Conservation (phyloP, 2,329 filamentous ascomycete species). For the Aspergillus fumigatiaffinis region DNA sequence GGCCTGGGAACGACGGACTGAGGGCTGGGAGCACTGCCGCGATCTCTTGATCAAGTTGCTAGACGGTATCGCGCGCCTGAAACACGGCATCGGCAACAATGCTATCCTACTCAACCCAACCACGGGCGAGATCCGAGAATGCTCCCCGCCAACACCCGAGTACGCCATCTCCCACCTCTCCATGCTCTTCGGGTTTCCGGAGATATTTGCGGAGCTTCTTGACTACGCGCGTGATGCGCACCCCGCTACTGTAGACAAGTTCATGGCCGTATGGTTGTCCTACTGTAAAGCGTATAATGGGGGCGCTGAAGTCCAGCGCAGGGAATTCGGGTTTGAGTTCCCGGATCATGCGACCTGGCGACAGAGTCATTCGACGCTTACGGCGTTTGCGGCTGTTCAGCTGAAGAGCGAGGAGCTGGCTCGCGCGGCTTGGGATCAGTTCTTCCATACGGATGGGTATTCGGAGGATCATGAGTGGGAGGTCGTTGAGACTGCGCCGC, state of each 20-base stretch:
- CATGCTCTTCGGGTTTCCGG: not conserved
- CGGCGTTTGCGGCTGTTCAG: not conserved
- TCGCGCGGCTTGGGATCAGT: not conserved
- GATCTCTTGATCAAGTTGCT: constrained; percentile 49
- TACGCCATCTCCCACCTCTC: not conserved
- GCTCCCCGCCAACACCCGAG: not conserved
- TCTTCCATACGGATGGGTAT: not conserved
- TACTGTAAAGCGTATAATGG: not conserved
- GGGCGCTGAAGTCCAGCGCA: not conserved
- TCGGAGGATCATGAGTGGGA: not conserved
- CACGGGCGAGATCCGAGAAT: not conserved
- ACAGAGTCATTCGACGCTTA: not conserved
- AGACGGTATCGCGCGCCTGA: constrained; percentile 51
- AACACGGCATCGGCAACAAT: constrained; percentile 49
- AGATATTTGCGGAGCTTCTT: not conserved
- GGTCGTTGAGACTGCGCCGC: not conserved
- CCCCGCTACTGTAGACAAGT: not conserved
- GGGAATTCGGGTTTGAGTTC: not conserved
- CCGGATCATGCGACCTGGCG: not conserved
- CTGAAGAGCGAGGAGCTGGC: not conserved
- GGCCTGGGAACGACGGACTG: constrained; percentile 56
- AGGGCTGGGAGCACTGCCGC: constrained; percentile 51
- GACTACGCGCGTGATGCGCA: not conserved
- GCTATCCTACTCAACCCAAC: not conserved
- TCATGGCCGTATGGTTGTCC: not conserved